Evolutionary conservation across 2,329 filamentous ascomycete species (phyloP), one percentile per base, ranked within the genome.

Genomic region (Teratosphaeria destructans): DNA sequence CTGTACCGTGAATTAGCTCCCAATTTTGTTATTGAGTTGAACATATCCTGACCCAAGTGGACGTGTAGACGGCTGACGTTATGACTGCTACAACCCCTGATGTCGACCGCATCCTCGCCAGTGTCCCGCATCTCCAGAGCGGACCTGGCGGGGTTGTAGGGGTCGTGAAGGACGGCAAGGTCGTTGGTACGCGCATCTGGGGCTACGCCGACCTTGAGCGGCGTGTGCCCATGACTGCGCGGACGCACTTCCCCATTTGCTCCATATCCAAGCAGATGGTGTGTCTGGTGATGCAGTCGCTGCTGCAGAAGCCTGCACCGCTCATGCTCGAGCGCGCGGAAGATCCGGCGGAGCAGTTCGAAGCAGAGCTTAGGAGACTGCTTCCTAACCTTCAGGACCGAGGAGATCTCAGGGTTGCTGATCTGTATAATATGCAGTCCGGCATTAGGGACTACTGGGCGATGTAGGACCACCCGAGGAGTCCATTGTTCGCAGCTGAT

Each of bases 391-490:
- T 73, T 3, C 61, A 64, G 3, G 52, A 65, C 14, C 53, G 19
- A 14, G 19, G 27, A 11, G 71, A 70, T 10, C 62, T 78, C 57
- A 75, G 67, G 4, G 60, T 78, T 16, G 64, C 70, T 5, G 67
- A 75, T 58, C 65, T 79, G 7, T 72, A 66, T 58, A 69, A 76
- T 60, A 79, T 74, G 66, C 74, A 76, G 60, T 77, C 76, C 1
- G 76, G 76, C 0, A 67, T 78, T 14, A 74, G 76, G 5, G 76
- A 78, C 63, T 78, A 78, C 61, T 78, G 76, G 76, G 76, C 74
- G 3, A 67, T 76, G 53, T 54, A 32, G n/a, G 53, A 54, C 5
- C 7, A 5, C 16, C 7, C 11, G 14, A 23, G 14, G 52, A 56
- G 23, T 43, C 14, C 10, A 43, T 14, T 27, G 12, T 16, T 37